Evolutionary conservation across 116 monocot species (phyloP), one percentile per base, ranked within the genome.

Genomic region (Trichopus zeylanicus): DNA sequence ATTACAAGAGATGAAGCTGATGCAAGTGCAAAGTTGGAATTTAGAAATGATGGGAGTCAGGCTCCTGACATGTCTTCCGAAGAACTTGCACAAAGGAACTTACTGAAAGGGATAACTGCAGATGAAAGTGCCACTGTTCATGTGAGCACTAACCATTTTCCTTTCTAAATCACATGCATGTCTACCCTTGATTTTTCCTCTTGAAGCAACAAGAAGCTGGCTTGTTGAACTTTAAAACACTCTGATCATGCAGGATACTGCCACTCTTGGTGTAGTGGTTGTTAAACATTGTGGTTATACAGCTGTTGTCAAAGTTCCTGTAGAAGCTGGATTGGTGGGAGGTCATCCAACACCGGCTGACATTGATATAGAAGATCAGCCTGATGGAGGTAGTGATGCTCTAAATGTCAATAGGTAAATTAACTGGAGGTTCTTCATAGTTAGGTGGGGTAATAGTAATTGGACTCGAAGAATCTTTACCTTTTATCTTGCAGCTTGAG

Each of bases 111-210:
- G 21, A 82, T 93, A 42, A 93, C 93, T 35, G 93, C 93, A 68
- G 93, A 93, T 69, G 93, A 93, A 62, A 93, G 80, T 71, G 88
- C 73, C 27, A 83, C 80, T n/a, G 89, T 93, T 63, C 89, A 89
- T 67, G 93, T 89, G 73, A 82, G 68, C 29, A 51, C 18, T 42
- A 9, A 42, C 42, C 65, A 47, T 13, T 19, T 64, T 63, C 32
- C 49, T 19, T 49, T 49, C 5, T 49, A 20, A 48, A 49, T 49
- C 21, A 49, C 22, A 5, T 9, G 9, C 0, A 3, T 9, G 19
- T 22, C 19, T n/a, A n/a, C n/a, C 49, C 3, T 49, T 22, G 23
- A 22, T 20, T 24, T 7, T 49, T 9, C 22, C 30, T 54, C 22
- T 46, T 65, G 61, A 0, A n/a, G n/a, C n/a, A n/a, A n/a, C n/a